Conservation (phyloP, 2,329 filamentous ascomycete species). For the Hypoxylon sp. region DNA sequence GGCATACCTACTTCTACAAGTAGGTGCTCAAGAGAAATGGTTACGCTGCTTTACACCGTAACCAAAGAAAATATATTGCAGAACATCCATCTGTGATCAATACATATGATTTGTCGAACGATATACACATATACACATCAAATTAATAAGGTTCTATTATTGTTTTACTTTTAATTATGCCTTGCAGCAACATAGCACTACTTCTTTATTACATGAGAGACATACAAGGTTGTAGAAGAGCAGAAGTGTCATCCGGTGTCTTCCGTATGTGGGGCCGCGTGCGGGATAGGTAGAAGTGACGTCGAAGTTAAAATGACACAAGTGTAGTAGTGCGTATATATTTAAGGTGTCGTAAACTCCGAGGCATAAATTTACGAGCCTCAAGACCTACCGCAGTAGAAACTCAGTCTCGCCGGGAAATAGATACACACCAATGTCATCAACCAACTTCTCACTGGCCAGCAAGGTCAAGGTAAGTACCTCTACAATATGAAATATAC, state of each 20-base stretch:
- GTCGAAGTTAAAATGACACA: constrained; percentile 25
- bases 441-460: constrained; percentile 47
- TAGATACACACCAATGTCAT: constrained; percentile 34
- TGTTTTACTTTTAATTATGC: background rate
- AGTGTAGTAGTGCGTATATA: background rate
- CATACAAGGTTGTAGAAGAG: background rate
- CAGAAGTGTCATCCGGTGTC: constrained; percentile 8
- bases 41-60: constrained; percentile 6
- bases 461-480: constrained; percentile 51
- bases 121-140: background rate
- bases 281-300: constrained; percentile 24
- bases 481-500: background rate
- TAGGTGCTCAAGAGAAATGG: constrained; percentile 15
- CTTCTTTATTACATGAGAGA: background rate
- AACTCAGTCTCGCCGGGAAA: constrained; percentile 3
- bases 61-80: background rate
- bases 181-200: background rate
- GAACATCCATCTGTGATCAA: background rate
- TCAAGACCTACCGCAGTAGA: background rate
- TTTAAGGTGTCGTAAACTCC: background rate
- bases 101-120: background rate
- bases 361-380: background rate
- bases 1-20: constrained; percentile 24
- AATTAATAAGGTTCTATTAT: background rate
- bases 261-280: constrained; percentile 32